Evolutionary conservation across 257 asterid genomes (phyloP).

Genomic region (Petunia secreta): DNA sequence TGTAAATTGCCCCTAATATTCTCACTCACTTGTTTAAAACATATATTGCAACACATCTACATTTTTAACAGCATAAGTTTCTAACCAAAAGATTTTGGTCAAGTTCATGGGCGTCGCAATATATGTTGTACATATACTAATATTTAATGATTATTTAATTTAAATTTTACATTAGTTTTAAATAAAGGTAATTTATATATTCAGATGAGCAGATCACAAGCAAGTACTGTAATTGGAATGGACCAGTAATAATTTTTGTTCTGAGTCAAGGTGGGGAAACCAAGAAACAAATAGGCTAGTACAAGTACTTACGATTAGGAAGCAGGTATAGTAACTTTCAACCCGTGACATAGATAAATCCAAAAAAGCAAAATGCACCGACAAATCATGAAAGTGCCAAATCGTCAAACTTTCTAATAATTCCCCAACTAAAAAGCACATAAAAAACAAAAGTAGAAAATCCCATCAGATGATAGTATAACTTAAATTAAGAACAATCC

Average conservation of each 20-base stretch:
- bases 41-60: too few species aligned
- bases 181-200: too few species aligned
- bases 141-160: too few species aligned
- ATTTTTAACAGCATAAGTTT: too few species aligned
- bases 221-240: not conserved
- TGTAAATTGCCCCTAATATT: too few species aligned
- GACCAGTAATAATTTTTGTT: conserved; percentile 4
- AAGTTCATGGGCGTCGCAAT: too few species aligned
- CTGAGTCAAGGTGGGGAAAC: not conserved
- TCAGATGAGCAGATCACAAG: too few species aligned
- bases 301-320: not conserved
- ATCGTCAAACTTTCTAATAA: not conserved
- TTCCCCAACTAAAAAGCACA: not conserved
- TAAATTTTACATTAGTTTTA: too few species aligned
- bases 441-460: not conserved
- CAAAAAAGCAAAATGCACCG: not conserved
- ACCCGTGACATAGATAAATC: conserved; percentile 4
- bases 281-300: not conserved
- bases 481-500: conserved; percentile 11
- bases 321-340: not conserved
- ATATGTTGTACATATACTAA: too few species aligned
- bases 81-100: too few species aligned
- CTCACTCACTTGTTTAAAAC: too few species aligned
- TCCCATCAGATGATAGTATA: not conserved
- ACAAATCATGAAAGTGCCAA: not conserved